These are phyloP conservation scores for Clitoria ternatea DNA, from an alignment of 306 rosid genomes.

Conservation along the genomic window DNA sequence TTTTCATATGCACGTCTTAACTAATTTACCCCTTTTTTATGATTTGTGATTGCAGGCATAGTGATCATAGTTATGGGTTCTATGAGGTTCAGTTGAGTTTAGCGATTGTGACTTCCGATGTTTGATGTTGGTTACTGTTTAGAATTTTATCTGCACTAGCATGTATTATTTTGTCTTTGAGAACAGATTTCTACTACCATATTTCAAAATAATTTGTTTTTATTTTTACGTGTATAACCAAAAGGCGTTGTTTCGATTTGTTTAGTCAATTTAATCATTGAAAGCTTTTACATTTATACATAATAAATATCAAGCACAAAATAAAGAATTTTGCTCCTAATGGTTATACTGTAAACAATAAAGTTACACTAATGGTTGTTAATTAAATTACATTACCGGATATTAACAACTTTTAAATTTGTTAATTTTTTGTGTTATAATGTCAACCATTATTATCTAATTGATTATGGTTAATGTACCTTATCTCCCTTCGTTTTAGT, in stretches of 20 bases:
- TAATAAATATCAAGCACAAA: background rate
- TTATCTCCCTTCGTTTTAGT: too few species aligned
- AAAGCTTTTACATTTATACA: background rate
- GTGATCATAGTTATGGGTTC: constrained; percentile 21
- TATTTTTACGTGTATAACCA: constrained; percentile 13
- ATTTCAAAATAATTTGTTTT: constrained; percentile 39
- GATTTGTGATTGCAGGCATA: constrained; percentile 52
- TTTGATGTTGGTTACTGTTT: constrained; percentile 31
- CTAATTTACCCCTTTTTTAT: background rate
- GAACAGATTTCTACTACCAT: constrained; percentile 28
- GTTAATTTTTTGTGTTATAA: too few species aligned
- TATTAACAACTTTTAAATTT: too few species aligned
- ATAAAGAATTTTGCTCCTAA: too few species aligned
- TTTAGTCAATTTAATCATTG: constrained; percentile 1
- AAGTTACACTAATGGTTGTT: too few species aligned
- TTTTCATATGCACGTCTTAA: background rate
- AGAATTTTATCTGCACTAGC: constrained; percentile 23
- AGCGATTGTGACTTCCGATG: constrained; percentile 24
- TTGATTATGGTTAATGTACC: too few species aligned
- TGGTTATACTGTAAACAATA: too few species aligned
- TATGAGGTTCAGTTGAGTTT: constrained; percentile 16
- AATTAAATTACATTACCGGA: too few species aligned
- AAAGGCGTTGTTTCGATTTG: constrained; percentile 13
- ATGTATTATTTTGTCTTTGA: constrained; percentile 35
- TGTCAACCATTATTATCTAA: too few species aligned